These are phyloP conservation scores for Geoglossum cookeanum DNA, from an alignment of 2,329 filamentous ascomycete genomes.

Conservation along the genomic window DNA sequence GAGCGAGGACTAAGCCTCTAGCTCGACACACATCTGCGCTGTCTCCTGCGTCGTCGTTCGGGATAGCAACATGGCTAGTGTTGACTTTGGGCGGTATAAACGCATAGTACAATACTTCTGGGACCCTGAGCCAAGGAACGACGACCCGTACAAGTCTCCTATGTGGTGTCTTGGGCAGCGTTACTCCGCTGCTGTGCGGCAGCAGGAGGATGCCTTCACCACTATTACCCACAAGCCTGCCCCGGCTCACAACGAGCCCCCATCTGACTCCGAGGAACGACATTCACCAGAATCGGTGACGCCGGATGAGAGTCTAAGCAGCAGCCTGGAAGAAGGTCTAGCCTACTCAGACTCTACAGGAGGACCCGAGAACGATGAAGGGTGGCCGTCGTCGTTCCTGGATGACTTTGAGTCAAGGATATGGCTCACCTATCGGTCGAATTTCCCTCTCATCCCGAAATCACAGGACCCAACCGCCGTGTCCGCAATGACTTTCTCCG, in stretches of 20 bases:
- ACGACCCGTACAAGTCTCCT: slow-evolving; percentile 43
- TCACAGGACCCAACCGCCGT: slow-evolving; percentile 54
- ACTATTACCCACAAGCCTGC: slow-evolving; percentile 13
- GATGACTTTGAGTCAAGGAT: slow-evolving; percentile 84
- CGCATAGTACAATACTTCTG: slow-evolving; percentile 81
- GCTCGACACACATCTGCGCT: neutral
- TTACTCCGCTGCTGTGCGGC: slow-evolving; percentile 23
- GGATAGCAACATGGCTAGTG: slow-evolving; percentile 33
- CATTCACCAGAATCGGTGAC: slow-evolving; percentile 3
- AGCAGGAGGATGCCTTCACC: slow-evolving; percentile 5
- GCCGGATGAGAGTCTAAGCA: slow-evolving; percentile 11
- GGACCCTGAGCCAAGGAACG: slow-evolving; percentile 75
- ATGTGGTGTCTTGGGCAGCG: slow-evolving; percentile 66
- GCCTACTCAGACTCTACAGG: slow-evolving; percentile 12
- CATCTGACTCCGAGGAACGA: neutral
- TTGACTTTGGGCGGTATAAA: slow-evolving; percentile 60
- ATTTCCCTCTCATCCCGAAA: slow-evolving; percentile 65
- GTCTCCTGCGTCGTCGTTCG: neutral
- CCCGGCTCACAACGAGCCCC: slow-evolving; percentile 8
- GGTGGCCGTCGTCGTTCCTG: slow-evolving; percentile 73
- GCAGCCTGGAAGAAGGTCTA: slow-evolving; percentile 14
- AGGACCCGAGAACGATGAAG: slow-evolving; percentile 18
- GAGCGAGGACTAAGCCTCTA: neutral
- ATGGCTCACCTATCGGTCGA: slow-evolving; percentile 92
- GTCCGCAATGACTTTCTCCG: slow-evolving; percentile 58